Percentiles rank a stretch among this genome's conserved stretches.
phyloP scores from a whole-genome alignment of 768 basidiomycete genomes.

The Lanmaoa rubissima region DNA sequence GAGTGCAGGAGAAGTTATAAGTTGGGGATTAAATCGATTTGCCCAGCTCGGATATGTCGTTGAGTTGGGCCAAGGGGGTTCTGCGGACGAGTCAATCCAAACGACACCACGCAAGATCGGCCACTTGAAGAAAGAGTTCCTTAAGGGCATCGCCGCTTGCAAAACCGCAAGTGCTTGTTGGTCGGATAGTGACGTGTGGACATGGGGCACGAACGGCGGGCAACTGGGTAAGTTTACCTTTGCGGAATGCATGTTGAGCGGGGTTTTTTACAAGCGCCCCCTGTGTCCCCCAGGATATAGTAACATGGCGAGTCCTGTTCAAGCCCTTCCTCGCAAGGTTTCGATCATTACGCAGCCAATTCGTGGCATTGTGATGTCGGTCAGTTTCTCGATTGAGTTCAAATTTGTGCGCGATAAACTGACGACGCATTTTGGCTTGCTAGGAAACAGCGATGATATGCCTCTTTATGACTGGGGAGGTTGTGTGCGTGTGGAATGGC shows the following conservation, averaged over 20 bases:
- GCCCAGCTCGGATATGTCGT: constrained; percentile 85
- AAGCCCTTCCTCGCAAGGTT: constrained; percentile 76
- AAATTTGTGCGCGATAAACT: neutral
- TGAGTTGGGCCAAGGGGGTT: constrained; percentile 48
- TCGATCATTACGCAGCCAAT: constrained; percentile 74
- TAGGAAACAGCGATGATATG: constrained; percentile 84
- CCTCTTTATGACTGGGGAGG: constrained; percentile 75
- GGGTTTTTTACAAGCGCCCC: neutral
- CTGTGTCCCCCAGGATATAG: constrained; percentile 60
- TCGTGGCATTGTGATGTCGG: constrained; percentile 70
- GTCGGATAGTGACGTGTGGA: constrained; percentile 70
- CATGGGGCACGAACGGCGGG: constrained; percentile 93
- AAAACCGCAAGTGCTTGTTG: constrained; percentile 88
- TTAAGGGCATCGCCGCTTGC: constrained; percentile 83
- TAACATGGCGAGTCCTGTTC: constrained; percentile 67
- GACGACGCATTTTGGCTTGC: neutral
- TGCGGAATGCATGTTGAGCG: neutral
- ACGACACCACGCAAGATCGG: constrained; percentile 73
- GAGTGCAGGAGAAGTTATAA: constrained; percentile 74
- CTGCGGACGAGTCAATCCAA: constrained; percentile 74
- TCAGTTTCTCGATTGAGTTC: constrained; percentile 35
- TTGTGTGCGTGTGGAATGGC: constrained; percentile 81
- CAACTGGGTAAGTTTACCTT: constrained; percentile 65
- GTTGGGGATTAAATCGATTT: constrained; percentile 91
- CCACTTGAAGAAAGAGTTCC: constrained; percentile 71